A percentile compares a stretch with the other conserved stretches of the same genome.
These are phyloP conservation scores for Nothopassalora personata DNA, from an alignment of 2,329 filamentous ascomycete genomes.

Conservation along the genomic window DNA sequence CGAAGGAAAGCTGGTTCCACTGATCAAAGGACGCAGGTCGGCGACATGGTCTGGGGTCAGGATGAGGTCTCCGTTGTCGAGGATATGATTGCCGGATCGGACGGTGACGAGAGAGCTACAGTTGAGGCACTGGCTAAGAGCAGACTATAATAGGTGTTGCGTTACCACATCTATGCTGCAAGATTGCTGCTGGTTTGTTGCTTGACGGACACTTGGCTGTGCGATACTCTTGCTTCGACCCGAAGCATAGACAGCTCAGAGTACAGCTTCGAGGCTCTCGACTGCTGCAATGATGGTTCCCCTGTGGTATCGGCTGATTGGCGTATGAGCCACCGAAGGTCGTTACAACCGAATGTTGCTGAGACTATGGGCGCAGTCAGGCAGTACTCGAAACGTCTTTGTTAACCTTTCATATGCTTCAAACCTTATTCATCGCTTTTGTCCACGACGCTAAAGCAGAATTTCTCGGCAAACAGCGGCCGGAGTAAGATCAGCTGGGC, in stretches of 20 bases:
- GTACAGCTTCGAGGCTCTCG: too few species aligned
- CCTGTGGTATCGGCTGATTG: too few species aligned
- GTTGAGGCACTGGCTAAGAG: constrained; percentile 5
- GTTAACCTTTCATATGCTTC: not conserved
- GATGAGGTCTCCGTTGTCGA: constrained; percentile 21
- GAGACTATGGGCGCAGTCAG: too few species aligned
- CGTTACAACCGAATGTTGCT: too few species aligned
- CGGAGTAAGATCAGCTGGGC: not conserved
- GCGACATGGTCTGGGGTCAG: constrained; percentile 23
- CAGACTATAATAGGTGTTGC: not conserved
- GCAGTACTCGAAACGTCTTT: not conserved
- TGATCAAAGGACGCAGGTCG: constrained; percentile 12
- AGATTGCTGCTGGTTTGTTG: not conserved
- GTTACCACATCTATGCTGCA: too few species aligned
- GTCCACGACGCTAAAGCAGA: not conserved
- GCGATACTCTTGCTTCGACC: too few species aligned
- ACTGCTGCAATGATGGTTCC: too few species aligned
- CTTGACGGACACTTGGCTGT: not conserved
- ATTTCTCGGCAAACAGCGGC: not conserved
- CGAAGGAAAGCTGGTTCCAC: constrained; percentile 7
- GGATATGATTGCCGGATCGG: constrained; percentile 21
- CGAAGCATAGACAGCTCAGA: too few species aligned
- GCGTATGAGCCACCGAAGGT: too few species aligned
- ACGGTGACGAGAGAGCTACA: constrained; percentile 10
- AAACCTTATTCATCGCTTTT: not conserved